Base-by-base conservation (phyloP, 371 early-diverging fungal genomes). In the Apophysomyces ossiformis region DNA sequence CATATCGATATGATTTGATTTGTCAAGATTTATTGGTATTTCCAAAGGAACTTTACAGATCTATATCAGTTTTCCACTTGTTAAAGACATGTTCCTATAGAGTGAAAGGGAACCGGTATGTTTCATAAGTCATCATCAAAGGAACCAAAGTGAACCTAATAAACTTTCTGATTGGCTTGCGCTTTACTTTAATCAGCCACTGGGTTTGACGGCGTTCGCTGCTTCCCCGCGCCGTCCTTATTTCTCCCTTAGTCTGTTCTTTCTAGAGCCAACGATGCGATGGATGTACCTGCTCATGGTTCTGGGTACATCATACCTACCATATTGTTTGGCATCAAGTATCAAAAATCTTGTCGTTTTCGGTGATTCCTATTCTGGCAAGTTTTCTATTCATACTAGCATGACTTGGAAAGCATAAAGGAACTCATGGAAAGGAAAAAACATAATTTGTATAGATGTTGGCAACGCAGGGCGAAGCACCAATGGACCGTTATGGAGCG, bases 401-500 rank as follows among this genome's bases (percentile, higher is more conserved):
- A 26, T 26, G 32, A 26, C 32, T 26, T 26, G 32, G 32, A 26
- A 26, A 2, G 2, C 32, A 26, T 41, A 4, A 37, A 56, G 63
- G 59, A n/a, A 59, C 41, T 16, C 41, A 39, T 36, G 11, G 38
- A 58, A 35, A 44, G 37, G 2, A 47, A 8, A 36, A 68, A 37
- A 35, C 15, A 36, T 13, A 32, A 21, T 50, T 5, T 15, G 21
- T 5, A 16, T 39, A 78, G 79, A 82, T 62, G 65, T 61, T 15
- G 83, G 83, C 11, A 82, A 78, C 45, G 57, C 66, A 26, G 73
- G 75, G 37, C 64, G 74, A 43, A 67, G 71, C 39, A 76, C 76
- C 1, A 82, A 82, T 57, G 83, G 83, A n/a, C 83, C 83, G n/a
- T 26, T 78, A 13, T 82, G 83, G 83, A 75, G 65, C 38, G 77